Evolutionary conservation across 768 basidiomycete genomes (phyloP), one percentile per base, ranked within the genome.

Genomic region (Suillus sp.): DNA sequence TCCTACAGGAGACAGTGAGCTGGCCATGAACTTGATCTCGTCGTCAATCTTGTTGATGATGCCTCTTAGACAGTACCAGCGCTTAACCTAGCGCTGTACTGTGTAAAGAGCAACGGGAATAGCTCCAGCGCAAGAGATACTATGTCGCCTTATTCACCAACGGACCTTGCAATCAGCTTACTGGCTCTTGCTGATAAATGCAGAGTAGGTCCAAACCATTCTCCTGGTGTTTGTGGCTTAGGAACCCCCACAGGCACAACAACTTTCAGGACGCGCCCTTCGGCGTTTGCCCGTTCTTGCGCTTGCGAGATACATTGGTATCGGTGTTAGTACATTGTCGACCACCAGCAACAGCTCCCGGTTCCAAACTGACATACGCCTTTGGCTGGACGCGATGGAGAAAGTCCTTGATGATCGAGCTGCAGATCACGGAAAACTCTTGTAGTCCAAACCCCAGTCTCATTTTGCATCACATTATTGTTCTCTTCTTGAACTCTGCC

Each of bases 241-340:
- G 22, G 43, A 56, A 43, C 40, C 22, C 25, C 8, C 37, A 30
- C 61, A 92, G 90, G 74, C 74, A 20, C 88, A 94, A 72, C 84
- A 84, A n/a, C 87, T 99, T 82, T 97, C 96, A 18, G 97, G 97
- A 16, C 89, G 97, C 40, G 89, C 93, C 1, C 82, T 99, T 14
- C 87, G 97, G 14, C 87, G 95, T 8, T 81, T 99, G n/a, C 97
- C 97, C 3, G 94, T 99, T 53, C 85, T 99, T 22, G 93, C 96
- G 1, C 86, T 97, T 53, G 93, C 96, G 4, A 83, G 86, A 9
- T 89, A 94, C 72, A 88, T 98, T 57, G 84, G 88, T 34, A 75
- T 81, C 18, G 83, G 85, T 20, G 59, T 69, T 42, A 60, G 40
- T 51, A 16, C 64, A 20, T 65, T 68, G 3, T 80, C 59, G n/a